Evolutionary conservation across 768 basidiomycete genomes (phyloP), one percentile per base, ranked within the genome.

Genomic region (Omphalotus guepiniiformis): DNA sequence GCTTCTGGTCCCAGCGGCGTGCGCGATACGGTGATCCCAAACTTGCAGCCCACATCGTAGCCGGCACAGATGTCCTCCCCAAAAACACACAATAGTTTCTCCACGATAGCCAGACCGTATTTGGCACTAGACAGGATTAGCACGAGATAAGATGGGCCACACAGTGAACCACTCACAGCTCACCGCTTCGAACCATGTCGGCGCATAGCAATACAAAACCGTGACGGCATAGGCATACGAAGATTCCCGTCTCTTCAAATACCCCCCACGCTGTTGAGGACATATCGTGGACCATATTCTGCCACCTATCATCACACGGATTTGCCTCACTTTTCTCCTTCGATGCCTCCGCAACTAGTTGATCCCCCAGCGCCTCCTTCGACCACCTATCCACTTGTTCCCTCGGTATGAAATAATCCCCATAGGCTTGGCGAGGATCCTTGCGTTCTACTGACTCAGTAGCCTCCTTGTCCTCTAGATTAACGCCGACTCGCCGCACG

Each of bases 31-130:
- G 53, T 63, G 12, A 36, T 58, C 6, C 39, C 23, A 44, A 63
- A 63, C 23, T 53, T 53, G 36, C 58, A 63, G 1, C 55, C 53
- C 44, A 61, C 59, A 38, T 62, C 53, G 27, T 62, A 63, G 13
- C 48, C 52, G n/a, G 38, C 19, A 6, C 47, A 53, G 8, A 55
- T 19, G 13, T 36, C 48, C 16, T 45, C 27, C 7, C 38, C 36
- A 22, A 42, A 32, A 22, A 50, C 35, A 7, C 37, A 29, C 18
- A 42, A 15, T 9, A 50, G 49, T 16, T 25, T 18, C 12, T 16
- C 49, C 52, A 11, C 41, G 21, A 18, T 56, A 45, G n/a, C 19
- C 6, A 46, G 44, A 23, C 32, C 28, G 26, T 46, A 46, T 26
- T 46, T 46, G 4, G 44, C 30, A 15, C 44, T 46, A 37, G 27